phyloP scores from a whole-genome alignment of 2,329 filamentous ascomycete species.

The Chrysoporthe puriensis region DNA sequence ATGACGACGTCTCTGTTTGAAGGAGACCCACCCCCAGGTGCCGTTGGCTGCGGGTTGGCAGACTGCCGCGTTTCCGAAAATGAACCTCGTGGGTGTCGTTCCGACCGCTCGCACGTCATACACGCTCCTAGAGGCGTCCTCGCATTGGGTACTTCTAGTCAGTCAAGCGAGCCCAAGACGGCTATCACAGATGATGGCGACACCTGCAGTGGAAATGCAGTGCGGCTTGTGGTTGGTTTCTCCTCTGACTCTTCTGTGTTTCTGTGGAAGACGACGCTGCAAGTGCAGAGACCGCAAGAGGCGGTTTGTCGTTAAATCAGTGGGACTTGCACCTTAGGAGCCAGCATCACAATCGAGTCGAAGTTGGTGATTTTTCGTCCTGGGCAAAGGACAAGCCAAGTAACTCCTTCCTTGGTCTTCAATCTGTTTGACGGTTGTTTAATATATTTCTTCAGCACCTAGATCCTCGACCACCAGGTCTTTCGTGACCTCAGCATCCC shows the following conservation, averaged over 20 bases:
- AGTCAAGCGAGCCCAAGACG: neutral
- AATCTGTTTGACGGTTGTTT: neutral
- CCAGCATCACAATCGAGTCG: no score
- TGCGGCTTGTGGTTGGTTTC: neutral
- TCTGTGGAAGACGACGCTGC: neutral
- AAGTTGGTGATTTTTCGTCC: neutral
- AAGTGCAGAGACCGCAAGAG: neutral
- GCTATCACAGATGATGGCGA: neutral
- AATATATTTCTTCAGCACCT: neutral
- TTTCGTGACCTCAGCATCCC: neutral
- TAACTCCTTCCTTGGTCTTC: neutral
- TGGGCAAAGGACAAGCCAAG: neutral
- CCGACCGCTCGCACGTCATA: neutral
- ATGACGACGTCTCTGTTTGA: neutral
- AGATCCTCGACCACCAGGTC: neutral
- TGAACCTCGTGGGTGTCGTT: neutral
- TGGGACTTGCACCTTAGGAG: no score
- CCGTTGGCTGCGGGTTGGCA: neutral
- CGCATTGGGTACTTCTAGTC: neutral
- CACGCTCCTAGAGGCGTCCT: neutral
- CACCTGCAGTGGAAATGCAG: neutral
- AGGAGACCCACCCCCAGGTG: neutral
- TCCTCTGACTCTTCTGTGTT: neutral
- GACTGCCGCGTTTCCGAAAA: neutral
- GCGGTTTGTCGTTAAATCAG: no score